Evolutionary conservation across 1,139 yeast species (phyloP).

Genomic region (Candida sanyaensis): DNA sequence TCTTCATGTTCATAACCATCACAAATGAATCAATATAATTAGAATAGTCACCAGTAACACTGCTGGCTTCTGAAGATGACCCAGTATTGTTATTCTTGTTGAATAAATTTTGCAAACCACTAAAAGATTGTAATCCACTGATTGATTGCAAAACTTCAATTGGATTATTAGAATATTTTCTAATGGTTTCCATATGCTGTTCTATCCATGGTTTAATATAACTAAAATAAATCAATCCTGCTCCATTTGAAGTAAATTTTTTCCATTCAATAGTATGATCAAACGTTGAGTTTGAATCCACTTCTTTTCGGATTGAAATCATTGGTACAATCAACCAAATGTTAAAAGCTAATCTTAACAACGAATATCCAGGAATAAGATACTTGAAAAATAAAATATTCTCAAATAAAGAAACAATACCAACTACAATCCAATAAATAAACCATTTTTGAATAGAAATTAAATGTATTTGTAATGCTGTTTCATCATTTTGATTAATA

Average conservation of each 20-base stretch:
- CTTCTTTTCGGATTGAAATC: constrained; percentile 14
- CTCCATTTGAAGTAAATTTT: constrained; percentile 31
- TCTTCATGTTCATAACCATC: constrained; percentile 19
- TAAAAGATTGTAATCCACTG: constrained; percentile 4
- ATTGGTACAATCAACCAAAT: constrained; percentile 59
- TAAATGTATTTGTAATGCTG: constrained; percentile 27
- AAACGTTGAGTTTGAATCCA: constrained; percentile 12
- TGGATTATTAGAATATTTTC: constrained; percentile 14
- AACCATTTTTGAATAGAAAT: constrained; percentile 56
- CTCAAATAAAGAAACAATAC: constrained; percentile 35
- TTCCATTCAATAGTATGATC: constrained; percentile 25
- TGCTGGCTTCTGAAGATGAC: constrained; percentile 2
- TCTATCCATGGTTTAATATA: constrained; percentile 37
- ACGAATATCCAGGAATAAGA: constrained; percentile 50
- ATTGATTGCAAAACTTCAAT: neutral
- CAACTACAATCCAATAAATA: constrained; percentile 57
- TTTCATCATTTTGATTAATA: constrained; percentile 16
- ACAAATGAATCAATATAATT: constrained; percentile 16
- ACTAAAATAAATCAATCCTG: constrained; percentile 37
- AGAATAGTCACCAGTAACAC: constrained; percentile 5
- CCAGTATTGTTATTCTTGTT: neutral
- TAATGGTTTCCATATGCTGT: constrained; percentile 17
- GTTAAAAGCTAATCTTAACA: constrained; percentile 41
- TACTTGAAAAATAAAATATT: constrained; percentile 31
- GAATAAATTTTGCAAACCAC: neutral